Conservation (phyloP, 2,329 filamentous ascomycete genomes). For the Allantophomopsis lycopodina region DNA sequence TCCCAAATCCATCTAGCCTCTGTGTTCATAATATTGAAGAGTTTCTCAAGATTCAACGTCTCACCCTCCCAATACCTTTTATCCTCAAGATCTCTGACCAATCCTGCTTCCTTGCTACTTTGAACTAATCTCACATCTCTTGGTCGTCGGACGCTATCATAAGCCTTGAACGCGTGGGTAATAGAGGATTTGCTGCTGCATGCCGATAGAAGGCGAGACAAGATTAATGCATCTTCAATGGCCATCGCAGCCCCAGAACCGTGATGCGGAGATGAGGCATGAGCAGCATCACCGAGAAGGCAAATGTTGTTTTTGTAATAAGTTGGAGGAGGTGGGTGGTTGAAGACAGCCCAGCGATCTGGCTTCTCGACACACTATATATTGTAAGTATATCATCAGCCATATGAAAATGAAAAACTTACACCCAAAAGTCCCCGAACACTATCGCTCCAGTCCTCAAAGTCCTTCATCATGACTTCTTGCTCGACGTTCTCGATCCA, state of each 20-base stretch:
- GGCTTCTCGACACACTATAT: slow-evolving; percentile 27
- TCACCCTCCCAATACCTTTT: slow-evolving; percentile 5
- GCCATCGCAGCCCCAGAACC: slow-evolving; percentile 41
- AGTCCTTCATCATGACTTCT: slow-evolving; percentile 17
- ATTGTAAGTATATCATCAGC: not conserved
- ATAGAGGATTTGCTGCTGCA: slow-evolving; percentile 18
- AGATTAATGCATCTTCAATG: slow-evolving; percentile 32
- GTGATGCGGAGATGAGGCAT: slow-evolving; percentile 43
- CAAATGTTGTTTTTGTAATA: slow-evolving; percentile 26
- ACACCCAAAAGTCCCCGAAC: slow-evolving; percentile 16
- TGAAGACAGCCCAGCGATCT: slow-evolving; percentile 30
- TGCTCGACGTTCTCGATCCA: slow-evolving; percentile 16
- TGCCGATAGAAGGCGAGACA: slow-evolving; percentile 27
- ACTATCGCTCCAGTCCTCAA: slow-evolving; percentile 15
- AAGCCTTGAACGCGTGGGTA: slow-evolving; percentile 28
- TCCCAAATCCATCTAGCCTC: slow-evolving; percentile 1
- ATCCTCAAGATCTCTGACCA: slow-evolving; percentile 25
- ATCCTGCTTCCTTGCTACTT: slow-evolving; percentile 3
- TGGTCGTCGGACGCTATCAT: slow-evolving; percentile 27
- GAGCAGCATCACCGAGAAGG: slow-evolving; percentile 45
- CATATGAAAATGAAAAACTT: not conserved
- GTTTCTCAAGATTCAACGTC: not conserved
- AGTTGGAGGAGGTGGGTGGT: slow-evolving; percentile 22
- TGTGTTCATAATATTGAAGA: not conserved
- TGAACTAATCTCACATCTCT: slow-evolving; percentile 6